Evolutionary conservation across 495 filamentous ascomycete species (phyloP).

Genomic region (Penicillium goetzii): DNA sequence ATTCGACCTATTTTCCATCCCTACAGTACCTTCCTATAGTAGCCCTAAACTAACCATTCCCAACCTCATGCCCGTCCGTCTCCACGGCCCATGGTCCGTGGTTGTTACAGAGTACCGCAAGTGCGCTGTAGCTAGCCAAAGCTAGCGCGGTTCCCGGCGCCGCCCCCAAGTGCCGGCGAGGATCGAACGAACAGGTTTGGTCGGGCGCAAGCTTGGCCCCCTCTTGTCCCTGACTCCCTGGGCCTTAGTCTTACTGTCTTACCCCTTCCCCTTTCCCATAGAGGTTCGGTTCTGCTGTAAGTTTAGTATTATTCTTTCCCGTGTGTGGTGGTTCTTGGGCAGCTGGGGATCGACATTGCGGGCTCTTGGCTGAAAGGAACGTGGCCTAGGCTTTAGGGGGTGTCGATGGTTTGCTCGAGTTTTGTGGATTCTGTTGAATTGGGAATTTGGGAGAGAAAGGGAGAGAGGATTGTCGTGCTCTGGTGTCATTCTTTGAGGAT

Average conservation of each 20-base stretch:
- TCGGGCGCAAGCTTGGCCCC: slow-evolving; percentile 4
- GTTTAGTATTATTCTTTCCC: not conserved
- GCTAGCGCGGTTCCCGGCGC: not conserved
- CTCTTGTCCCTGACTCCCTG: too few species aligned
- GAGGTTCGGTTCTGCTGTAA: not conserved
- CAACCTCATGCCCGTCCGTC: not conserved
- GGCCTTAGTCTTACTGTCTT: too few species aligned
- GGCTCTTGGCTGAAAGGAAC: slow-evolving; percentile 1
- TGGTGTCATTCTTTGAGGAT: not conserved
- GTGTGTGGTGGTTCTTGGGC: not conserved
- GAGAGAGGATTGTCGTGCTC: too few species aligned
- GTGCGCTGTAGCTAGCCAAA: not conserved
- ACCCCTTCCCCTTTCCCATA: slow-evolving; percentile 2
- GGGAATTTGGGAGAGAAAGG: too few species aligned
- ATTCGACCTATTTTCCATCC: too few species aligned
- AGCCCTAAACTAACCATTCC: not conserved
- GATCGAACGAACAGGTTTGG: slow-evolving; percentile 1
- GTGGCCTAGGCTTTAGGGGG: slow-evolving; percentile 1
- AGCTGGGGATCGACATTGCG: slow-evolving; percentile 6
- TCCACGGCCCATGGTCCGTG: not conserved
- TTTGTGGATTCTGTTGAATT: not conserved
- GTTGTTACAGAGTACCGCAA: not conserved
- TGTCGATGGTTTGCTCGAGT: not conserved
- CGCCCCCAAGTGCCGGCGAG: not conserved
- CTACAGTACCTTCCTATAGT: not conserved